Percentiles rank a stretch among this genome's conserved stretches.
phyloP scores from a whole-genome alignment of 2,329 filamentous ascomycete species.

The Huntiella abstrusa region DNA sequence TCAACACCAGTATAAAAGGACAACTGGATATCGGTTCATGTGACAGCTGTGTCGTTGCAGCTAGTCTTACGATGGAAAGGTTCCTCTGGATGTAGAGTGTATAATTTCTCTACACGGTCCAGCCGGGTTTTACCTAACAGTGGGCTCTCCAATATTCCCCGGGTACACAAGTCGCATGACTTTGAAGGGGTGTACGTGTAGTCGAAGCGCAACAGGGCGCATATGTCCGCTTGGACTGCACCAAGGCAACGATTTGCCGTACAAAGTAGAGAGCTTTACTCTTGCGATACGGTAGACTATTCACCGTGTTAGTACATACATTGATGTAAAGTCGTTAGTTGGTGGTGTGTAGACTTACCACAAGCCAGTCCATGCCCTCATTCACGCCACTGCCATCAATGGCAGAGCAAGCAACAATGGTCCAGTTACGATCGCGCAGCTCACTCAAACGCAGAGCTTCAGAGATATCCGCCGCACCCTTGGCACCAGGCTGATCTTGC shows the following conservation, averaged over 20 bases:
- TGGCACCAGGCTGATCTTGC: conserved; percentile 92
- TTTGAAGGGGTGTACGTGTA: neutral
- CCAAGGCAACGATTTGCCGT: no score
- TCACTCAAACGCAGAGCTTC: conserved; percentile 81
- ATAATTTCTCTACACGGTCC: no score
- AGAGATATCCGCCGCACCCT: conserved; percentile 90
- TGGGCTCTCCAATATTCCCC: no score
- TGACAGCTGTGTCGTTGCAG: no score
- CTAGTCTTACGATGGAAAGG: no score
- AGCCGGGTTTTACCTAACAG: no score
- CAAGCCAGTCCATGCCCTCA: conserved; percentile 98
- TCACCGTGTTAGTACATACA: neutral
- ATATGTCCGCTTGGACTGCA: conserved; percentile 3
- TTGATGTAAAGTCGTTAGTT: neutral
- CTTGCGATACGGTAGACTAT: conserved; percentile 2
- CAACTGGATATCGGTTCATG: no score
- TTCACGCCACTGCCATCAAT: conserved; percentile 88
- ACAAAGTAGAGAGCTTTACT: conserved; percentile 1
- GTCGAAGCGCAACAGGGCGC: conserved; percentile 2
- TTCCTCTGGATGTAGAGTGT: no score
- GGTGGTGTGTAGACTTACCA: conserved; percentile 36
- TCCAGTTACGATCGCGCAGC: conserved; percentile 94
- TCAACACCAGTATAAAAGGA: no score
- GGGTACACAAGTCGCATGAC: no score
- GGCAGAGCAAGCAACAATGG: conserved; percentile 91